phyloP scores from a whole-genome alignment of 257 asterid species.

The Solanum chilense region DNA sequence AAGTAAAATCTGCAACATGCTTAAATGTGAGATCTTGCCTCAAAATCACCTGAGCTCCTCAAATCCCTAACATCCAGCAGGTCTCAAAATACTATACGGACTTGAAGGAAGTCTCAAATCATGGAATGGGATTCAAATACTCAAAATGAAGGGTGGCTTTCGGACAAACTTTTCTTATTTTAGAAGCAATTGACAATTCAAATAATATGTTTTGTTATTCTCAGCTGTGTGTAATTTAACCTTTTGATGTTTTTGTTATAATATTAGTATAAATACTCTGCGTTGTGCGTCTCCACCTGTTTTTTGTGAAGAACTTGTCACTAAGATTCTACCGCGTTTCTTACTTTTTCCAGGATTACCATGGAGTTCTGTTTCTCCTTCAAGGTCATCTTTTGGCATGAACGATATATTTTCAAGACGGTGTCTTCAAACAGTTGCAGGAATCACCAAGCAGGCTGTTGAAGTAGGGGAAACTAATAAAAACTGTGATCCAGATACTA shows the following conservation, averaged over 20 bases:
- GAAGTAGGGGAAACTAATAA: slow-evolving; percentile 13
- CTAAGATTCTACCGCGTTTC: background rate
- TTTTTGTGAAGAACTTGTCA: background rate
- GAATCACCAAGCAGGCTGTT: slow-evolving; percentile 8
- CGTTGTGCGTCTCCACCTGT: background rate
- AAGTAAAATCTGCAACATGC: background rate
- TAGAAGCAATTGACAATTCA: background rate
- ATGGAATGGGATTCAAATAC: background rate
- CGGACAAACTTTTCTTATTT: background rate
- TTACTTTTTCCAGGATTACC: slow-evolving; percentile 22
- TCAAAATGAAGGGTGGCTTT: background rate
- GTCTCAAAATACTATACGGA: background rate
- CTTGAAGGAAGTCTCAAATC: background rate
- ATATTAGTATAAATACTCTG: background rate
- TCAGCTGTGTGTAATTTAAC: background rate
- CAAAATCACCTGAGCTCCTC: background rate
- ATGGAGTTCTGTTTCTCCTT: slow-evolving; percentile 20
- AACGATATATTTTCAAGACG: slow-evolving; percentile 23
- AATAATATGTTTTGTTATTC: background rate
- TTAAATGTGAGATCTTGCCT: background rate
- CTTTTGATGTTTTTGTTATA: background rate
- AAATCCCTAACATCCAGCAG: background rate
- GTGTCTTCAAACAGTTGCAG: slow-evolving; percentile 24
- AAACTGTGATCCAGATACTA: background rate
- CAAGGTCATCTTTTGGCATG: slow-evolving; percentile 24